A percentile compares a stretch with the other conserved stretches of the same genome.
Conservation (phyloP, 129 eudicot genomes). For the Tanacetum coccineum region DNA sequence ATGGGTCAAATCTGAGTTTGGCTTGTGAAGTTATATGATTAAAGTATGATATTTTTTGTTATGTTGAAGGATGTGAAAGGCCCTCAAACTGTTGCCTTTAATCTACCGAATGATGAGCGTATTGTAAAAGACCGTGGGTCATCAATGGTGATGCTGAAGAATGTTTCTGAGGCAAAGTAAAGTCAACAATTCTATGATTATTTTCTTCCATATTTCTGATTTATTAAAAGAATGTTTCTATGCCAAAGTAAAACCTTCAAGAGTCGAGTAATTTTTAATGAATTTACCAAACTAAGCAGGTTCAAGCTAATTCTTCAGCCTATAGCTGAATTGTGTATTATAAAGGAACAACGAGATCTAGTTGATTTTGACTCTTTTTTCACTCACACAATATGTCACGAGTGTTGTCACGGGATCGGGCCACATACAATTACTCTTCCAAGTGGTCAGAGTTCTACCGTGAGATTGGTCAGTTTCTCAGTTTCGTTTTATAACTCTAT, state of each 20-base stretch:
- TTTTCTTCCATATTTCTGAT: constrained; percentile 7
- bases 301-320: constrained; percentile 90
- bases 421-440: constrained; percentile 92
- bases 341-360: constrained; percentile 59
- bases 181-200: constrained; percentile 3
- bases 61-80: constrained; percentile 84
- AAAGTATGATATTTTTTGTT: constrained; percentile 2
- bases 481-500: not conserved
- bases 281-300: no score
- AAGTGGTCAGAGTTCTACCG: constrained; percentile 77
- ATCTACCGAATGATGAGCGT: constrained; percentile 94
- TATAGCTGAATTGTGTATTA: constrained; percentile 75
- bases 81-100: constrained; percentile 92
- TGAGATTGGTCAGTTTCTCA: constrained; percentile 73
- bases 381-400: constrained; percentile 90
- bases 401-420: constrained; percentile 98
- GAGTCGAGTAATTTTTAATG: no score
- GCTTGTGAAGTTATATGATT: no score
- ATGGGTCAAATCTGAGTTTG: no score
- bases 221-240: no score
- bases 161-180: constrained; percentile 97
- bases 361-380: constrained; percentile 91
- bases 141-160: constrained; percentile 96
- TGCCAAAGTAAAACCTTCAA: no score
- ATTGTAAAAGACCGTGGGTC: constrained; percentile 93